phyloP scores from a whole-genome alignment of 2,329 filamentous ascomycete genomes.

The Cordyceps pruinosa region DNA sequence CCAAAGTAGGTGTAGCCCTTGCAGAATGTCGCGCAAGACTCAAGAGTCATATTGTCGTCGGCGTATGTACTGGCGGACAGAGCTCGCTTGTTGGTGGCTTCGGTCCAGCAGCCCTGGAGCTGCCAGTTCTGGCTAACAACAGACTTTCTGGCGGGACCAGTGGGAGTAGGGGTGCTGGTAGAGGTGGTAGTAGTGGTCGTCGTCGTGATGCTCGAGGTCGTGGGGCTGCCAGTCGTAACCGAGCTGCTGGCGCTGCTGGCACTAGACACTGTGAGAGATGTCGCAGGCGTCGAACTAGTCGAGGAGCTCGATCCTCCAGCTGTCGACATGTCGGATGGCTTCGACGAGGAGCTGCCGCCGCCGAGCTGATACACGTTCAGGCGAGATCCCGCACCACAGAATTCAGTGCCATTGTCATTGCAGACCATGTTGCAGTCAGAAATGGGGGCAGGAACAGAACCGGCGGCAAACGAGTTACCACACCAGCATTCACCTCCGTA shows the following conservation, averaged over 20 bases:
- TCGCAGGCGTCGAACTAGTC: background rate
- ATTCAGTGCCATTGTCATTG: slow-evolving; percentile 30
- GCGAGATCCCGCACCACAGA: slow-evolving; percentile 28
- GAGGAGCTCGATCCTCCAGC: background rate
- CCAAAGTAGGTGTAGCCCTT: slow-evolving; percentile 26
- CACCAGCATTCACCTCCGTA: slow-evolving; percentile 37
- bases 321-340: background rate
- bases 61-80: slow-evolving; percentile 23
- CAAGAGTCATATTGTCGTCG: slow-evolving; percentile 29
- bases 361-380: slow-evolving; percentile 30
- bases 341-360: background rate
- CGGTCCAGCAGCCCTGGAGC: slow-evolving; percentile 32
- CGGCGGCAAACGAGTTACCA: slow-evolving; percentile 23
- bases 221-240: background rate
- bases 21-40: slow-evolving; percentile 26
- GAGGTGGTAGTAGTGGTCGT: slow-evolving; percentile 11
- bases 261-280: background rate
- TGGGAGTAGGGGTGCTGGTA: slow-evolving; percentile 16
- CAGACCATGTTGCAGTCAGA: slow-evolving; percentile 30
- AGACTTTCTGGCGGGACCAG: slow-evolving; percentile 20
- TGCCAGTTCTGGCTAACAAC: slow-evolving; percentile 22
- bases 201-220: background rate
- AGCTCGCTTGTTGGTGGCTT: slow-evolving; percentile 25
- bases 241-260: background rate
- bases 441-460: slow-evolving; percentile 23